Conservation (phyloP, 2,329 filamentous ascomycete genomes). For the Trichoderma asperellum region DNA sequence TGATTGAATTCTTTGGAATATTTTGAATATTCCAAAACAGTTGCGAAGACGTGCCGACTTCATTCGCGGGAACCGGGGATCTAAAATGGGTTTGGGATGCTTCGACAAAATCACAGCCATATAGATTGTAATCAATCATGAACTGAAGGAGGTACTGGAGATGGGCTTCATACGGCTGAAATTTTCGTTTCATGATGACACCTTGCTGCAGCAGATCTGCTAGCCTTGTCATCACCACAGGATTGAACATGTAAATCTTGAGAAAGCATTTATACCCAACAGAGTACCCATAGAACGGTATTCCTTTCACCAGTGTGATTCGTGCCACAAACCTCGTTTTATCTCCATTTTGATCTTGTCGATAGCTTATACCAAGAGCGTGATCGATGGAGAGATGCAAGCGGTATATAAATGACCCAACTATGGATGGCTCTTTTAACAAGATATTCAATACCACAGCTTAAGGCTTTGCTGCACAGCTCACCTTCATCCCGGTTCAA, state of each 20-base stretch:
- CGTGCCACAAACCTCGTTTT: constrained; percentile 78
- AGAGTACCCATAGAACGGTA: constrained; percentile 95
- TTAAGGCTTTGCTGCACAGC: constrained; percentile 34
- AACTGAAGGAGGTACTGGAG: constrained; percentile 91
- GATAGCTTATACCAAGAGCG: constrained; percentile 83
- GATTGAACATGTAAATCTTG: constrained; percentile 94
- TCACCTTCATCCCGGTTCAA: constrained; percentile 69
- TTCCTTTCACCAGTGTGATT: constrained; percentile 87
- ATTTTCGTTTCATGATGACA: constrained; percentile 76
- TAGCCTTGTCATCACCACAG: constrained; percentile 81
- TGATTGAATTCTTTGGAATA: constrained; percentile 55
- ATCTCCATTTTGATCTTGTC: constrained; percentile 71
- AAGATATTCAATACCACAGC: neutral
- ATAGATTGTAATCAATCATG: constrained; percentile 98
- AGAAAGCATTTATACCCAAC: constrained; percentile 90
- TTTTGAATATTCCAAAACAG: constrained; percentile 78
- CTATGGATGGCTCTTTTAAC: constrained; percentile 46
- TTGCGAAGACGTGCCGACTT: constrained; percentile 66
- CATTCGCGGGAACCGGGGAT: constrained; percentile 70
- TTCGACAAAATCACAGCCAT: constrained; percentile 87
- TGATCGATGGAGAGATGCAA: constrained; percentile 89
- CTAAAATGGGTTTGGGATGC: constrained; percentile 73
- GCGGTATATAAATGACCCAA: constrained; percentile 73
- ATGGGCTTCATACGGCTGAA: constrained; percentile 95
- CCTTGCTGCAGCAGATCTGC: constrained; percentile 87